A percentile compares a stretch with the other conserved stretches of the same genome.
Conservation (phyloP, 495 filamentous ascomycete species). For the Penicillium atrosanguineum region DNA sequence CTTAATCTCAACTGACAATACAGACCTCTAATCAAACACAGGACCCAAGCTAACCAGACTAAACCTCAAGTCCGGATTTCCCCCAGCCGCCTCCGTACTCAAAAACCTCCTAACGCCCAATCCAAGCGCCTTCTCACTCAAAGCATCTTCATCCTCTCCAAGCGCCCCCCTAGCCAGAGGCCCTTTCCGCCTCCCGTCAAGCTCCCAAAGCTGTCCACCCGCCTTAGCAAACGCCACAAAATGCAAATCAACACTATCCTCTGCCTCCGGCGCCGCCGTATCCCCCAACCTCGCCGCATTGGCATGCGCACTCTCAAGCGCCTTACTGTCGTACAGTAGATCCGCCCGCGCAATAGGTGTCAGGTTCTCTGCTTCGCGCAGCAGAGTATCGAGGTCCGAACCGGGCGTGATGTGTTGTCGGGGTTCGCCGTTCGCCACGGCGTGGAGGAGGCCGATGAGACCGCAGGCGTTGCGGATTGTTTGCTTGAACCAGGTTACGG, state of each 20-base stretch:
- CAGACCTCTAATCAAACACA: slow-evolving; percentile 52
- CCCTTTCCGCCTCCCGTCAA: slow-evolving; percentile 76
- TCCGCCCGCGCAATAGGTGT: slow-evolving; percentile 58
- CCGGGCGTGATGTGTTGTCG: slow-evolving; percentile 39
- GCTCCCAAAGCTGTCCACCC: slow-evolving; percentile 76
- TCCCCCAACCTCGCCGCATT: slow-evolving; percentile 70
- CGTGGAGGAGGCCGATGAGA: slow-evolving; percentile 77
- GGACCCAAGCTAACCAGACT: slow-evolving; percentile 70
- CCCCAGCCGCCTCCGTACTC: slow-evolving; percentile 53
- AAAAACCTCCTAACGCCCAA: slow-evolving; percentile 60
- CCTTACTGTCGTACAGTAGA: slow-evolving; percentile 68
- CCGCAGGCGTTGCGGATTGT: slow-evolving; percentile 89
- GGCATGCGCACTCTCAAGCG: slow-evolving; percentile 69
- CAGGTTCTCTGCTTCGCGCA: slow-evolving; percentile 42
- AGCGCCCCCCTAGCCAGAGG: slow-evolving; percentile 59
- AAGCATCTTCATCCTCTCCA: slow-evolving; percentile 59
- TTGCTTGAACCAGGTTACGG: slow-evolving; percentile 86
- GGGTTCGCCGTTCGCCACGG: slow-evolving; percentile 61
- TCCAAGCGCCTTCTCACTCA: slow-evolving; percentile 63
- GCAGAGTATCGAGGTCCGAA: slow-evolving; percentile 47
- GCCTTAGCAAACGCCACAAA: slow-evolving; percentile 84
- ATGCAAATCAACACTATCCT: slow-evolving; percentile 70
- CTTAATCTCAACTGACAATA: not conserved
- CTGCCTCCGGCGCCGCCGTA: slow-evolving; percentile 65
- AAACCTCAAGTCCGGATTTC: slow-evolving; percentile 69